Conservation (phyloP, 768 basidiomycete species). For the Boletus edulis region DNA sequence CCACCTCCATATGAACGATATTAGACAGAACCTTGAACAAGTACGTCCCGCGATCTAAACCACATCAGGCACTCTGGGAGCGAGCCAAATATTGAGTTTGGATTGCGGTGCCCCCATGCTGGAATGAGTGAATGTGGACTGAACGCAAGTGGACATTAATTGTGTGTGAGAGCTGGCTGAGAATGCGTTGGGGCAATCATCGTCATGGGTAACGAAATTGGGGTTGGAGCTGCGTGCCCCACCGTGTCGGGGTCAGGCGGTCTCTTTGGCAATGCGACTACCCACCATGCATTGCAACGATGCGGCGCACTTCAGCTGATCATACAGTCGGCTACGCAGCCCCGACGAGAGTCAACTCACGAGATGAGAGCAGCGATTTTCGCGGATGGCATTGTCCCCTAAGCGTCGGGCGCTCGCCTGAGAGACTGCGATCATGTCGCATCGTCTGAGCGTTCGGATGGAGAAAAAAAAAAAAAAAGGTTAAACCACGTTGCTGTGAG, state of each 20-base stretch:
- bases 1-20: slow-evolving; percentile 13
- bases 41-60: slow-evolving; percentile 10
- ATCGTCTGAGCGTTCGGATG: background rate
- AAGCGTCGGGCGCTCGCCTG: background rate
- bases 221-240: background rate
- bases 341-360: background rate
- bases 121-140: background rate
- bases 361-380: background rate
- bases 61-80: slow-evolving; percentile 14
- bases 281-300: background rate
- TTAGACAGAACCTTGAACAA: slow-evolving; percentile 14
- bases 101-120: slow-evolving; percentile 3
- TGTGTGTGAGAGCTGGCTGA: background rate
- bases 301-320: background rate
- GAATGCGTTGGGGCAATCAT: background rate
- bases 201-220: background rate
- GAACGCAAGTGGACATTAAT: slow-evolving; percentile 9
- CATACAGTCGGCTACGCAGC: background rate
- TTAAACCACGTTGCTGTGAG: slow-evolving; percentile 26
- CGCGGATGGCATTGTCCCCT: background rate
- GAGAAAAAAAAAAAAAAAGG: slow-evolving; percentile 6
- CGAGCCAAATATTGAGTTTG: slow-evolving; percentile 8
- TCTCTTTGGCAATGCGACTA: background rate
- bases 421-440: background rate
- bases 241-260: background rate